Conservation (phyloP, 164 flowering plant species). For the Piper longum region DNA sequence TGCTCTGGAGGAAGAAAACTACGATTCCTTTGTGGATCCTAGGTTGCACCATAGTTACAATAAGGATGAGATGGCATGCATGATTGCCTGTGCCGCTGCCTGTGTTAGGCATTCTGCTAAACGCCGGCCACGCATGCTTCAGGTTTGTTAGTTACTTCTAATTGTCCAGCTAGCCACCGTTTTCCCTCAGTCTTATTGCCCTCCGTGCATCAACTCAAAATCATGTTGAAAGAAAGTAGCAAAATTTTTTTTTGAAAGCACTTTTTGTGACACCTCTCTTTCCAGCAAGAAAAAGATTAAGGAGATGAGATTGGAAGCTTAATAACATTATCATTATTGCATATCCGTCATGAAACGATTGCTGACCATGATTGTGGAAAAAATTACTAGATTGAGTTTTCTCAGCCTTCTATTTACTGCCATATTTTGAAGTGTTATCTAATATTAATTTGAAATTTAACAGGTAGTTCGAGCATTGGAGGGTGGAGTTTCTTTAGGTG, state of each 20-base stretch:
- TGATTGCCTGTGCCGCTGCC: constrained; percentile 90
- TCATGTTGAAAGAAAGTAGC: too few species aligned
- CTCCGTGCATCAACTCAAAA: not conserved
- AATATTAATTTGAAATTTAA: constrained; percentile 22
- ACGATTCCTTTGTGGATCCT: constrained; percentile 54
- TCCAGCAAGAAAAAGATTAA: too few species aligned
- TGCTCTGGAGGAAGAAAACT: constrained; percentile 66
- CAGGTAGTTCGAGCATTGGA: constrained; percentile 88
- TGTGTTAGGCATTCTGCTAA: constrained; percentile 83
- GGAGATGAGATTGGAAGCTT: too few species aligned
- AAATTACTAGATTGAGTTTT: too few species aligned
- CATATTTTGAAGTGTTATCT: not conserved
- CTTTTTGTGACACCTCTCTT: too few species aligned
- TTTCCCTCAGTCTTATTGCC: not conserved
- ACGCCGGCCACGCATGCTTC: constrained; percentile 83
- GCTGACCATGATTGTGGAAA: too few species aligned
- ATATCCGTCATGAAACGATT: too few species aligned
- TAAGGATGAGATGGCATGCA: constrained; percentile 57
- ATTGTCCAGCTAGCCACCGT: not conserved
- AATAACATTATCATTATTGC: too few species aligned
- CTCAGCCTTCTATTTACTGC: too few species aligned
- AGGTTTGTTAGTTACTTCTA: constrained; percentile 28
- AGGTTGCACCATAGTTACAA: constrained; percentile 35
- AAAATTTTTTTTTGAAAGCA: too few species aligned
- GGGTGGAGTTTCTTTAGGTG: constrained; percentile 66